A percentile compares a stretch with the other conserved stretches of the same genome.
phyloP scores from a whole-genome alignment of 2,329 filamentous ascomycete species.

The Botrytis hyacinthi region DNA sequence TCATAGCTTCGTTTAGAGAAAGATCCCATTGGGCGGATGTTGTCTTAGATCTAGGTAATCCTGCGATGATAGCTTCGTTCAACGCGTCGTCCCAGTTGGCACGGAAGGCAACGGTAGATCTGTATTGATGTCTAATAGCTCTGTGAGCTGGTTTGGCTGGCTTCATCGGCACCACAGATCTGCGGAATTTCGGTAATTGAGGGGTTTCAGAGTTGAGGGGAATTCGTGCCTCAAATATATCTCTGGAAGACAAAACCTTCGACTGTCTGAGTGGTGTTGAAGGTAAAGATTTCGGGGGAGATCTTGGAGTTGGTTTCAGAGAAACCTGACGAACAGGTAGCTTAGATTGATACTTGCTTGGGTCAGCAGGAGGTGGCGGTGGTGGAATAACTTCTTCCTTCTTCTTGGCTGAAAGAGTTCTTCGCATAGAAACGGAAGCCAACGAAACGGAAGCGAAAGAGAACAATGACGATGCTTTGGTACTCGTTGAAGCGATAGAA shows the following conservation, averaged over 20 bases:
- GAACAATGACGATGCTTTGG: constrained; percentile 37
- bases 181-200: constrained; percentile 20
- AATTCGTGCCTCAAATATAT: constrained; percentile 31
- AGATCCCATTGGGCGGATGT: constrained; percentile 27
- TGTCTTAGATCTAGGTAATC: constrained; percentile 13
- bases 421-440: constrained; percentile 19
- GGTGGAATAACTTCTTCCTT: constrained; percentile 5
- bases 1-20: constrained; percentile 26
- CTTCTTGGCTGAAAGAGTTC: constrained; percentile 26
- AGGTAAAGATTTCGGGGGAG: not conserved
- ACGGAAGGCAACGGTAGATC: constrained; percentile 22
- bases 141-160: constrained; percentile 17
- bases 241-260: constrained; percentile 31
- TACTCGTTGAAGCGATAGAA: constrained; percentile 37
- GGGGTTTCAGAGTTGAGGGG: constrained; percentile 7
- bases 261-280: constrained; percentile 31
- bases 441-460: not conserved
- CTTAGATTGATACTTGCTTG: constrained; percentile 25
- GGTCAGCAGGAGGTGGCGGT: constrained; percentile 23
- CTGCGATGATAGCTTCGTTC: constrained; percentile 30
- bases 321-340: constrained; percentile 25
- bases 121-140: constrained; percentile 27
- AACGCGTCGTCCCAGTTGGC: constrained; percentile 34
- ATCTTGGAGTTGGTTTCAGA: not conserved
- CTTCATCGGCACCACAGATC: constrained; percentile 6